Conservation (phyloP, 306 rosid genomes). For the Gynostemma pentaphyllum region DNA sequence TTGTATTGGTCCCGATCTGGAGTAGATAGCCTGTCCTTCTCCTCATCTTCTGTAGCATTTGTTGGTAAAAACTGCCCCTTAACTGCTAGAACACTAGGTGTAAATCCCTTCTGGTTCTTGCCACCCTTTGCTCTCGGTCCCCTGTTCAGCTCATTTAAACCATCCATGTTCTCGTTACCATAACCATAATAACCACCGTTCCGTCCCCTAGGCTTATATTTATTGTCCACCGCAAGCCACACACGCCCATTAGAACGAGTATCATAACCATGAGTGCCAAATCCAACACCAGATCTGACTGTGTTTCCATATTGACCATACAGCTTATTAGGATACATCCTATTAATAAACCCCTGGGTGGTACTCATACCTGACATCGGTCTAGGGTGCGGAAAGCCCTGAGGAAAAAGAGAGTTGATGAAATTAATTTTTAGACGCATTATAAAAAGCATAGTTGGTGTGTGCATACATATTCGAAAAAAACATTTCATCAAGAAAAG, state of each 20-base stretch:
- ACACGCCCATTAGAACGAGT: slow-evolving; percentile 58
- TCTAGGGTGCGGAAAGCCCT: slow-evolving; percentile 92
- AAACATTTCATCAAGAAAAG: too few species aligned
- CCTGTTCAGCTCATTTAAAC: slow-evolving; percentile 75
- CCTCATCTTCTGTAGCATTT: slow-evolving; percentile 36
- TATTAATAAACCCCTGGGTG: slow-evolving; percentile 46
- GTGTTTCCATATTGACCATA: slow-evolving; percentile 68
- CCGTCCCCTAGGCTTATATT: slow-evolving; percentile 76
- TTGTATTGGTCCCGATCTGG: slow-evolving; percentile 71
- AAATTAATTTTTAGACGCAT: too few species aligned
- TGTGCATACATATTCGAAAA: too few species aligned
- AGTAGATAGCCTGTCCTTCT: slow-evolving; percentile 36
- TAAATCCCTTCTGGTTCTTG: slow-evolving; percentile 62
- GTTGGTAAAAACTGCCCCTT: slow-evolving; percentile 56
- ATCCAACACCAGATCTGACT: slow-evolving; percentile 74
- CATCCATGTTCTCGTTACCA: slow-evolving; percentile 83
- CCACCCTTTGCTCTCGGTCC: slow-evolving; percentile 87
- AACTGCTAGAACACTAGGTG: slow-evolving; percentile 40
- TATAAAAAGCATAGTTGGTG: too few species aligned
- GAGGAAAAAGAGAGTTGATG: background rate
- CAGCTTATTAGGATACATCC: slow-evolving; percentile 67
- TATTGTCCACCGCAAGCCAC: slow-evolving; percentile 78
- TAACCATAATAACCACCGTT: slow-evolving; percentile 57
- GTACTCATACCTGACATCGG: slow-evolving; percentile 69
- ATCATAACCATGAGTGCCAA: slow-evolving; percentile 75